Percentiles rank a stretch among this genome's conserved stretches.
phyloP scores from a whole-genome alignment of 306 rosid species.

The Prunus campanulata region DNA sequence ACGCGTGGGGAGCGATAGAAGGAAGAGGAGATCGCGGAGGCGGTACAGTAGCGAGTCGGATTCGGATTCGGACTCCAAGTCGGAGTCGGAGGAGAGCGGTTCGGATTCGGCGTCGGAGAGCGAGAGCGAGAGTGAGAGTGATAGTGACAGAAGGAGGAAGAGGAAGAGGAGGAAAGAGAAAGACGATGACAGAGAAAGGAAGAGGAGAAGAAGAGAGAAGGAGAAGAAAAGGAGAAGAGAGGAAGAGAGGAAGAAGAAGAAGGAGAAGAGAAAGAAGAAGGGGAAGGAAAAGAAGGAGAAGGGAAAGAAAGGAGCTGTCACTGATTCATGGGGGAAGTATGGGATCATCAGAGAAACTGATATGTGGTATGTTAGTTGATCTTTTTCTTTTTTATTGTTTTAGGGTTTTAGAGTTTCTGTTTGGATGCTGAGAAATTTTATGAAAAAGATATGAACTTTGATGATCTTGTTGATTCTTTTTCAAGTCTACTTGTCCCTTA shows the following conservation, averaged over 20 bases:
- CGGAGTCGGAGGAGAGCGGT: slow-evolving; percentile 37
- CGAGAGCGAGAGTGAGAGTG: slow-evolving; percentile 44
- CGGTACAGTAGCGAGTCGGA: slow-evolving; percentile 52
- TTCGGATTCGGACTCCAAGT: slow-evolving; percentile 35
- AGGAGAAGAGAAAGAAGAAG: slow-evolving; percentile 43
- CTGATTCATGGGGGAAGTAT: slow-evolving; percentile 85
- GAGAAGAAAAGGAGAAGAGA: slow-evolving; percentile 36
- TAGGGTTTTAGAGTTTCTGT: slow-evolving; percentile 7
- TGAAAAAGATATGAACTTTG: not conserved
- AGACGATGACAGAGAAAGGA: slow-evolving; percentile 23
- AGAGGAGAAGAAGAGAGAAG: slow-evolving; percentile 28
- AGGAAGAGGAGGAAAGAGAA: slow-evolving; percentile 19
- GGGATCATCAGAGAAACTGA: slow-evolving; percentile 93
- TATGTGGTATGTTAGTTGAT: slow-evolving; percentile 64
- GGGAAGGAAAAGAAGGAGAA: slow-evolving; percentile 65
- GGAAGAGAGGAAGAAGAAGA: slow-evolving; percentile 32
- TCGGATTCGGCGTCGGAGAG: slow-evolving; percentile 44
- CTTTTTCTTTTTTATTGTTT: not conserved
- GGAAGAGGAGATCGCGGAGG: slow-evolving; percentile 54
- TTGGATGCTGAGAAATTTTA: slow-evolving; percentile 18
- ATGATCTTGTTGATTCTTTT: not conserved
- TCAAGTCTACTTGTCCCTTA: too few relatives aligned
- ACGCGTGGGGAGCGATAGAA: slow-evolving; percentile 21
- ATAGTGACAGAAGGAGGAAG: slow-evolving; percentile 46
- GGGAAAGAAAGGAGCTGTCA: slow-evolving; percentile 86